These are phyloP conservation scores for Syzygium grande DNA, from an alignment of 345 rosid genomes.

Conservation along the genomic window DNA sequence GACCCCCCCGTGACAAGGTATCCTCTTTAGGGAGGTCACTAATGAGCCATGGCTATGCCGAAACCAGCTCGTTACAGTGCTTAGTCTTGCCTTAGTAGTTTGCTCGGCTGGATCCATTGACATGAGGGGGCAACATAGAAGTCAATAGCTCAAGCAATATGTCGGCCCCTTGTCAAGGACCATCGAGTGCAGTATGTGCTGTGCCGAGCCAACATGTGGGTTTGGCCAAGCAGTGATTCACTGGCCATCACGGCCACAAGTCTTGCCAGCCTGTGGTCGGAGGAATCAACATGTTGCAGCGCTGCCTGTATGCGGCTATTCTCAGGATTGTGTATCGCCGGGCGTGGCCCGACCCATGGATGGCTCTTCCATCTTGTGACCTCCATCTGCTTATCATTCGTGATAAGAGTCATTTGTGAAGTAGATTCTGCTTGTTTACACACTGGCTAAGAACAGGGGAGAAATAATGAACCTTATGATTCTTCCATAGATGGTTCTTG, in stretches of 20 bases:
- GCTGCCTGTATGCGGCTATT: not conserved
- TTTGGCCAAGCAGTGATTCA: not conserved
- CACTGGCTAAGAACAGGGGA: not conserved
- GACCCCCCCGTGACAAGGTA: fast-evolving
- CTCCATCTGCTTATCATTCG: not conserved
- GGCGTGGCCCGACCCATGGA: not conserved
- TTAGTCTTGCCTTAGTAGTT: not conserved
- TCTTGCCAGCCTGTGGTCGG: not conserved
- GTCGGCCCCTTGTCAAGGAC: not conserved
- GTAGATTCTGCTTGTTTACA: not conserved
- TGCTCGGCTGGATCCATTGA: not conserved
- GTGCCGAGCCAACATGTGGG: not conserved
- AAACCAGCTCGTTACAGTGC: not conserved
- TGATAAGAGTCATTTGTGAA: not conserved
- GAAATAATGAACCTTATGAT: not conserved
- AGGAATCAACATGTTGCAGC: not conserved
- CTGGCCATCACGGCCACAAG: not conserved
- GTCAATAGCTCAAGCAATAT: not conserved
- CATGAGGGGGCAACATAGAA: not conserved
- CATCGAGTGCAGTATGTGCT: not conserved
- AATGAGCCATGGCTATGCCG: not conserved
- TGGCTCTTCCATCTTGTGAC: not conserved
- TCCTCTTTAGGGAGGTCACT: constrained; percentile 14
- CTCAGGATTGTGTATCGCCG: not conserved
- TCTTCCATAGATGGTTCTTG: not conserved